Evolutionary conservation across 768 basidiomycete genomes (phyloP), one percentile per base, ranked within the genome.

Genomic region (Naganishia kalamii): DNA sequence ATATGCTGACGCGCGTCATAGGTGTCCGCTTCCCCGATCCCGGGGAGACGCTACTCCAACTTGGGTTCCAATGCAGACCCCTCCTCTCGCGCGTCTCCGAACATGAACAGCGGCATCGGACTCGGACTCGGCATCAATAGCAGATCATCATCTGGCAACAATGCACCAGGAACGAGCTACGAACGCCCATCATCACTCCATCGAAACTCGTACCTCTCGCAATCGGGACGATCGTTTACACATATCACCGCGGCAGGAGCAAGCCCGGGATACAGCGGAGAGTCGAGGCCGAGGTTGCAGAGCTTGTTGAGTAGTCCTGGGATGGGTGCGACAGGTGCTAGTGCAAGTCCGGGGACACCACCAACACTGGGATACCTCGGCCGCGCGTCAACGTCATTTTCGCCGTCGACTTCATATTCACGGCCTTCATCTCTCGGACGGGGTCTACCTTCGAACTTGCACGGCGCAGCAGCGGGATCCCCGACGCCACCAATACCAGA

Each of bases 141-240:
- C 52, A 37, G 43, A 27, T 15, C 43, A 32, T 61, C 43, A 12
- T 19, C 40, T 43, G 29, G 50, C 2, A 35, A 33, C 13, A 21
- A 19, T 21, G 51, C 40, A 17, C 15, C 37, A 4, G 35, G 64
- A 66, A 40, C 72, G 65, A 33, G 66, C 69, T n/a, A 76, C 71
- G 17, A 62, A 70, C 27, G 75, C 71, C 15, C 69, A 15, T 67
- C 66, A 1, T 62, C 66, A 1, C 30, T 51, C n/a, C 50, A 46
- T 5, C 49, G 66, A 27, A 71, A 70, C 43, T 75, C 76, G 12
- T 77, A 74, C 70, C 61, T 77, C 11, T 77, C 76, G 1, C 75
- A 76, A 60, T 76, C 76, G 13, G 76, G 76, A 17, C 67, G 76
- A 35, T 77, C 76, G 1, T 75, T 75, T 67, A 76, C 75, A 35